These are phyloP conservation scores for Sergeia podlipaevii DNA, from an alignment of 208 protist genomes.

Conservation along the genomic window DNA sequence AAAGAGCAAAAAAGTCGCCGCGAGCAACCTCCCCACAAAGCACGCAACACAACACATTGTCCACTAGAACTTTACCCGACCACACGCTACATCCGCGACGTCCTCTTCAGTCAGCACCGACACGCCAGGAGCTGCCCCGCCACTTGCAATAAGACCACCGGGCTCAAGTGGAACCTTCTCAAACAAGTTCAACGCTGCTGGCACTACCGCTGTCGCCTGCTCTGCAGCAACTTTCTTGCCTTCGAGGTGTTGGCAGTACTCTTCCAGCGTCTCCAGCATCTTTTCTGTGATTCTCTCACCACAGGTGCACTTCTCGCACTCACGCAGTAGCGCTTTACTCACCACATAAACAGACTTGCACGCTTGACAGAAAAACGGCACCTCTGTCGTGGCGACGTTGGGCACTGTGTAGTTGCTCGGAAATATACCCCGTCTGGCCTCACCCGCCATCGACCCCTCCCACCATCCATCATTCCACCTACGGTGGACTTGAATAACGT, in stretches of 20 bases:
- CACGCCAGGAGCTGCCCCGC: background rate
- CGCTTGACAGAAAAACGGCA: slow-evolving; percentile 59
- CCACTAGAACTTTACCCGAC: slow-evolving; percentile 24
- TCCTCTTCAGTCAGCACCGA: slow-evolving; percentile 30
- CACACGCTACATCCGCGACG: slow-evolving; percentile 23
- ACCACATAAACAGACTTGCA: slow-evolving; percentile 39
- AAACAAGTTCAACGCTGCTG: slow-evolving; percentile 18
- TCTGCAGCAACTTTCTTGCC: background rate
- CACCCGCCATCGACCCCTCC: slow-evolving; percentile 64
- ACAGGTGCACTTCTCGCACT: slow-evolving; percentile 32
- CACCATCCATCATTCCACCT: slow-evolving; percentile 90
- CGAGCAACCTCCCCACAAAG: background rate
- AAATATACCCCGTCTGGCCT: slow-evolving; percentile 75
- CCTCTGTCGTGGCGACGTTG: slow-evolving; percentile 47
- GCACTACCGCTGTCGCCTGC: too few relatives aligned
- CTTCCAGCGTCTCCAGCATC: slow-evolving; percentile 44
- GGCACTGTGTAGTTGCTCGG: slow-evolving; percentile 84
- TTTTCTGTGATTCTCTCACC: slow-evolving; percentile 30
- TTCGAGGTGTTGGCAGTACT: slow-evolving; percentile 19
- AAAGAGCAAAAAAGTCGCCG: slow-evolving; percentile 2
- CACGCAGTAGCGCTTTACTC: slow-evolving; percentile 11
- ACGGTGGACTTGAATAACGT: slow-evolving; percentile 69
- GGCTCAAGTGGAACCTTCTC: slow-evolving; percentile 16
- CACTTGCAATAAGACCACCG: too few relatives aligned
- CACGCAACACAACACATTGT: too few relatives aligned